Evolutionary conservation across 2,329 filamentous ascomycete species (phyloP), one percentile per base, ranked within the genome.

Genomic region (Lecanosticta acicola): DNA sequence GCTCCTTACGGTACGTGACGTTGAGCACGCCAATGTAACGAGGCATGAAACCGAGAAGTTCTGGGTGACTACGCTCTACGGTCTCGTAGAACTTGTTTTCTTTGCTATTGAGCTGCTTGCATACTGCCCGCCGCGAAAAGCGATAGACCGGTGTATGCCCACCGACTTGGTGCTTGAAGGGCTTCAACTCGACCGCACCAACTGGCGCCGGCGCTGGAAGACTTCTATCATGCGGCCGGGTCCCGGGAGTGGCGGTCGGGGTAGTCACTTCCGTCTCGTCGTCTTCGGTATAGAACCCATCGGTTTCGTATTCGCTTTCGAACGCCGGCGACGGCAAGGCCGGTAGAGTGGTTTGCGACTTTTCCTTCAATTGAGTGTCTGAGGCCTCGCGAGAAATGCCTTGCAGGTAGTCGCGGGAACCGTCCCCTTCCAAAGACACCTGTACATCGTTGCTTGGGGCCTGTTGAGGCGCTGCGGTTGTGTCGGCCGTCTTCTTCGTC

Each of bases 21-120:
- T 96, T 97, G 41, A 98, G 71, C 34, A 98, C 93, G 52, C 93
- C 93, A 59, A 98, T 97, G 60, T 98, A 97, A 63, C 90, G 88
- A 54, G 93, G 93, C 54, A 98, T 75, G 64, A 97, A 98, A 34
- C 85, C 81, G 49, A 98, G 72, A 60, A 98, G 76, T 63, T 95
- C 85, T 54, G 89, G 87, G 67, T 98, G 91, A 56, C 87, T 81
- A 60, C 81, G 82, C 71, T 98, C 93, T 59, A 97, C 87, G 44
- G 84, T 93, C 69, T 98, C 93, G 67, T 98, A 98, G 65, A 98
- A 98, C 69, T 95, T 88, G 68, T 98, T 98, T 65, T 98, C 93
- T 61, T 91, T 80, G 66, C 95, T 98, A 67, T 95, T 98, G 62
- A 98, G 78, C 69, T 96, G 89, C 69, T 98, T 98, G 75, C 93